Percentiles rank a stretch among this genome's conserved stretches.
Conservation (phyloP, 768 basidiomycete species). For the Xerocomus brunneocitrinus region DNA sequence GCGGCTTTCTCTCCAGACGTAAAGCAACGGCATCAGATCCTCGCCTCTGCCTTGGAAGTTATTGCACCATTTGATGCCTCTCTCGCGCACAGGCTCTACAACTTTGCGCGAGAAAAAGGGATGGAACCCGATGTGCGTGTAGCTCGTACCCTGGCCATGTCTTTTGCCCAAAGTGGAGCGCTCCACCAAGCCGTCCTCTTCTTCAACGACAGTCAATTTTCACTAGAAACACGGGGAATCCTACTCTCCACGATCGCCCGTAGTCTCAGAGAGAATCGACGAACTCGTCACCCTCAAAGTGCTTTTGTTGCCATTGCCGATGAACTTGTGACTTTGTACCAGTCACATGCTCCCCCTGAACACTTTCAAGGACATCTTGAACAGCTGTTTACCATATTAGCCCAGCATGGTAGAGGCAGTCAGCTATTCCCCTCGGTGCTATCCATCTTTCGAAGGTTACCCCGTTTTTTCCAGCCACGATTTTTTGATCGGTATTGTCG, state of each 20-base stretch:
- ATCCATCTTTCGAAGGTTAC: constrained; percentile 31
- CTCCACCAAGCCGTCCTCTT: constrained; percentile 30
- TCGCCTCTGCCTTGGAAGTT: constrained; percentile 15
- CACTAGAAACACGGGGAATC: constrained; percentile 30
- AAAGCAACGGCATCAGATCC: constrained; percentile 27
- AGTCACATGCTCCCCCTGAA: constrained; percentile 28
- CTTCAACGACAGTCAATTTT: constrained; percentile 31
- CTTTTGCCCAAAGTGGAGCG: constrained; percentile 26
- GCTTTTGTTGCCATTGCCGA: constrained; percentile 33
- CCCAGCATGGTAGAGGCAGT: constrained; percentile 34
- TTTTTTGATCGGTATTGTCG: constrained; percentile 37
- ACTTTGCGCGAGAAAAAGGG: constrained; percentile 22
- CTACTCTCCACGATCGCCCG: constrained; percentile 38
- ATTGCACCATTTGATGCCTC: constrained; percentile 28
- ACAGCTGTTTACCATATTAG: constrained; percentile 39
- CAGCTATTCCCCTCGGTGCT: constrained; percentile 39
- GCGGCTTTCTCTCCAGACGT: constrained; percentile 19
- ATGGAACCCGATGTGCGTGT: constrained; percentile 21
- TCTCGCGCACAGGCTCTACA: constrained; percentile 33
- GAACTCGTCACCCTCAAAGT: constrained; percentile 24
- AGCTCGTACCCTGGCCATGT: constrained; percentile 30
- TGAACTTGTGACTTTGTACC: constrained; percentile 36
- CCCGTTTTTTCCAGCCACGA: constrained; percentile 37
- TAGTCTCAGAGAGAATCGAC: constrained; percentile 33
- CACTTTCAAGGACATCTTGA: constrained; percentile 44